A percentile compares a stretch with the other conserved stretches of the same genome.
Conservation (phyloP, 2,329 filamentous ascomycete species). For the Monosporascus sp. region DNA sequence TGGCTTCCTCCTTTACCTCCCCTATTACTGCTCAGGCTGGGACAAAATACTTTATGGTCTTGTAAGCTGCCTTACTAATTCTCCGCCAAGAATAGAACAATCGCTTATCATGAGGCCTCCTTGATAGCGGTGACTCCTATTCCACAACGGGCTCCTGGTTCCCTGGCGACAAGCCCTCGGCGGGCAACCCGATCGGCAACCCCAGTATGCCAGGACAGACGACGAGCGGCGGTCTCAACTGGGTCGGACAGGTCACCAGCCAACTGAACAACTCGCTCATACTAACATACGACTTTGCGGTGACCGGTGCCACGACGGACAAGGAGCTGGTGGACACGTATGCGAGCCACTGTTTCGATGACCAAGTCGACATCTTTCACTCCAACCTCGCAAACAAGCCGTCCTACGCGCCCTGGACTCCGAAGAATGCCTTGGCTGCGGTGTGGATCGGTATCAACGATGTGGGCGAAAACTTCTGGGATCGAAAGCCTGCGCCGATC, state of each 20-base stretch:
- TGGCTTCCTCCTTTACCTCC: conserved; percentile 3
- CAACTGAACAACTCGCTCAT: conserved; percentile 30
- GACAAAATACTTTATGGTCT: conserved; percentile 11
- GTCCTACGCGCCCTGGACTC: conserved; percentile 6
- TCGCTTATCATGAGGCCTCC: conserved; percentile 22
- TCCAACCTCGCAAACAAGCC: conserved; percentile 7
- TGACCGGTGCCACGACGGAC: conserved; percentile 38
- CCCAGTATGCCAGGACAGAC: conserved; percentile 38
- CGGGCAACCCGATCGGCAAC: conserved; percentile 50
- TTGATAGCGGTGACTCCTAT: conserved; percentile 42
- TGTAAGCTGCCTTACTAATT: conserved; percentile 4
- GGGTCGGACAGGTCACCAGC: conserved; percentile 33
- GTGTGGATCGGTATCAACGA: conserved; percentile 28
- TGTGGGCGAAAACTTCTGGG: conserved; percentile 25
- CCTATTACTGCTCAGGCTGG: background rate
- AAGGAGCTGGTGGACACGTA: conserved; percentile 31
- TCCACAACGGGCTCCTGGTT: conserved; percentile 47
- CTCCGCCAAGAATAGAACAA: background rate
- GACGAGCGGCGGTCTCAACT: conserved; percentile 32
- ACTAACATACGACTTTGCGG: conserved; percentile 37
- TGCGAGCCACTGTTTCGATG: conserved; percentile 18
- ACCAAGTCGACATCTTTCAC: conserved; percentile 18
- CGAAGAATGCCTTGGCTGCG: conserved; percentile 15
- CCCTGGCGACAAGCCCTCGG: conserved; percentile 37
- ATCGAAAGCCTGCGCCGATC: conserved; percentile 13